These are phyloP conservation scores for Actinidia chinensis DNA, from an alignment of 179 eudicot genomes.

Conservation along the genomic window DNA sequence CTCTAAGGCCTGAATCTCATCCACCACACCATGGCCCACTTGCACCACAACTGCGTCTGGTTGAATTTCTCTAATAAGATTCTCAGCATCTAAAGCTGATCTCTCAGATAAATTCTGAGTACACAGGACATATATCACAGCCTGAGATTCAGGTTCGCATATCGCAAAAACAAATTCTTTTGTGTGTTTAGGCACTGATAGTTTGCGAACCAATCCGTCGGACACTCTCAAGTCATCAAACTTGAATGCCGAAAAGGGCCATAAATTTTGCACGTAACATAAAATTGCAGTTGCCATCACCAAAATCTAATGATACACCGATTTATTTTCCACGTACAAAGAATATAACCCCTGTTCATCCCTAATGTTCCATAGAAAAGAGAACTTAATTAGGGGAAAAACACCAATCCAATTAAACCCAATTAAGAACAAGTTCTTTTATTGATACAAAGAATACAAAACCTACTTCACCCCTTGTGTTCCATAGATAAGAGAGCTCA, in stretches of 20 bases:
- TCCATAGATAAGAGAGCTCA: background rate
- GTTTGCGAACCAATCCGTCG: conserved; percentile 50
- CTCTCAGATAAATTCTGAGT: conserved; percentile 85
- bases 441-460: background rate
- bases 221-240: conserved; percentile 63
- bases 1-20: conserved; percentile 38
- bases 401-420: background rate
- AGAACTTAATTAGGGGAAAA: conserved; percentile 1
- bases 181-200: conserved; percentile 72
- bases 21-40: conserved; percentile 35
- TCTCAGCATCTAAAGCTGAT: conserved; percentile 69
- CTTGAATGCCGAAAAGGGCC: conserved; percentile 61
- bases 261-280: conserved; percentile 50
- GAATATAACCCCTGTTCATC: background rate
- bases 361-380: background rate
- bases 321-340: background rate
- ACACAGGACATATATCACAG: conserved; percentile 61
- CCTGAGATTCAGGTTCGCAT: conserved; percentile 49
- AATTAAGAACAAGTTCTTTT: background rate
- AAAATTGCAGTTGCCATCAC: conserved; percentile 43
- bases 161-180: conserved; percentile 76
- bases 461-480: background rate
- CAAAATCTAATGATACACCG: conserved; percentile 11
- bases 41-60: conserved; percentile 84
- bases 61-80: conserved; percentile 56